Evolutionary conservation across 805 yeast species (phyloP).

Genomic region (Candida insectalens): DNA sequence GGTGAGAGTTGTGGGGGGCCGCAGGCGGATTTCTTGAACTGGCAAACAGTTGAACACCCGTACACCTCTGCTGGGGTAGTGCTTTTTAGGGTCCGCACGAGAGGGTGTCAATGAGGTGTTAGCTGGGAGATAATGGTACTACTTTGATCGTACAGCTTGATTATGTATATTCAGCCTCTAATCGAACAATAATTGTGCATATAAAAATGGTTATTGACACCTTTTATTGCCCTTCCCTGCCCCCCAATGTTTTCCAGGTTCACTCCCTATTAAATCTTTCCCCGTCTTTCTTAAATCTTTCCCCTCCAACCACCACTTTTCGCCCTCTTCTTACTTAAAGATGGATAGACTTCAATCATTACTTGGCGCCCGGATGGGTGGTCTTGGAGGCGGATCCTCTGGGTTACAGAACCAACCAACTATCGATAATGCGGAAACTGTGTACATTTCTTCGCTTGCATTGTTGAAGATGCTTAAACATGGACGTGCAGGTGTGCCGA

Average conservation of each 20-base stretch:
- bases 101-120: neutral
- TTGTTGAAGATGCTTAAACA: conserved; percentile 93
- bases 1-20: neutral
- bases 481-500: conserved; percentile 84
- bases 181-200: too few species aligned
- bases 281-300: neutral
- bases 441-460: conserved; percentile 92
- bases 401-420: conserved; percentile 56
- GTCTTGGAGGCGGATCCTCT: conserved; percentile 18
- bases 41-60: neutral
- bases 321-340: neutral
- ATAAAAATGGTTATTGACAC: too few species aligned
- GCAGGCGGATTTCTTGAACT: neutral
- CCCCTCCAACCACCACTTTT: neutral
- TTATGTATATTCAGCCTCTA: too few species aligned
- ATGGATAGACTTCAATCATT: conserved; percentile 26
- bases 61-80: neutral
- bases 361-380: conserved; percentile 24
- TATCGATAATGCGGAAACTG: conserved; percentile 93
- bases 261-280: neutral
- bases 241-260: too few species aligned
- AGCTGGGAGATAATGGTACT: neutral
- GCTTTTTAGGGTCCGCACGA: neutral
- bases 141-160: neutral
- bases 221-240: too few species aligned